phyloP scores from a whole-genome alignment of 345 rosid species.

The Brassica incana region DNA sequence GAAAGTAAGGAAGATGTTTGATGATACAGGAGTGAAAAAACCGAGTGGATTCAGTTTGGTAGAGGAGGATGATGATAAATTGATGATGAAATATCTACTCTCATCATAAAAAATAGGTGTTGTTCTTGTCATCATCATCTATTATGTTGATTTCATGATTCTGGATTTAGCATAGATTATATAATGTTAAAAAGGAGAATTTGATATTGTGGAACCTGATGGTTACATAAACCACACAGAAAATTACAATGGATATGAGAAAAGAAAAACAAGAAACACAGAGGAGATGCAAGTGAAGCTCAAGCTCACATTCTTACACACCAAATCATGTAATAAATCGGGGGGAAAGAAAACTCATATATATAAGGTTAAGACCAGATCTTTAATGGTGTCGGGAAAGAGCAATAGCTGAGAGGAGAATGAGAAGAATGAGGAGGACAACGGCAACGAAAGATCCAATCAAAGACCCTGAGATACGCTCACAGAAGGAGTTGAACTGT shows the following conservation, averaged over 20 bases:
- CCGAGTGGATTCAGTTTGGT: conserved; percentile 53
- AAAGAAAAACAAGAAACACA: too few relatives aligned
- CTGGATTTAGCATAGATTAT: too few relatives aligned
- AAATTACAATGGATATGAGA: too few relatives aligned
- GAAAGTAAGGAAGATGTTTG: conserved; percentile 64
- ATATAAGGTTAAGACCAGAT: background rate
- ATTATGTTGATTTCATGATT: too few relatives aligned
- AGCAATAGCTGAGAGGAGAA: conserved; percentile 51
- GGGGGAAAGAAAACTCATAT: background rate
- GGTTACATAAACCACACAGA: too few relatives aligned
- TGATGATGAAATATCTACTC: conserved; percentile 43
- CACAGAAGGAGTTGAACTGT: conserved; percentile 78
- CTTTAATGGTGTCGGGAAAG: conserved; percentile 52
- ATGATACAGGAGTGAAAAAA: conserved; percentile 56
- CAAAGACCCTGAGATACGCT: conserved; percentile 70
- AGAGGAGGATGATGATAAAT: conserved; percentile 47
- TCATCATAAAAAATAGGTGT: background rate
- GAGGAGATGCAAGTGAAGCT: background rate
- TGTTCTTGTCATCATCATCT: too few relatives aligned
- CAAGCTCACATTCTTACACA: conserved; percentile 20
- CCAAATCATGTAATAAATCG: background rate
- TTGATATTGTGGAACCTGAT: too few relatives aligned
- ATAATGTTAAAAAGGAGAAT: too few relatives aligned
- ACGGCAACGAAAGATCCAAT: conserved; percentile 66
- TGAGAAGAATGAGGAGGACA: conserved; percentile 45